These are phyloP conservation scores for Solanum arcanum DNA, from an alignment of 257 asterid species.

Conservation along the genomic window DNA sequence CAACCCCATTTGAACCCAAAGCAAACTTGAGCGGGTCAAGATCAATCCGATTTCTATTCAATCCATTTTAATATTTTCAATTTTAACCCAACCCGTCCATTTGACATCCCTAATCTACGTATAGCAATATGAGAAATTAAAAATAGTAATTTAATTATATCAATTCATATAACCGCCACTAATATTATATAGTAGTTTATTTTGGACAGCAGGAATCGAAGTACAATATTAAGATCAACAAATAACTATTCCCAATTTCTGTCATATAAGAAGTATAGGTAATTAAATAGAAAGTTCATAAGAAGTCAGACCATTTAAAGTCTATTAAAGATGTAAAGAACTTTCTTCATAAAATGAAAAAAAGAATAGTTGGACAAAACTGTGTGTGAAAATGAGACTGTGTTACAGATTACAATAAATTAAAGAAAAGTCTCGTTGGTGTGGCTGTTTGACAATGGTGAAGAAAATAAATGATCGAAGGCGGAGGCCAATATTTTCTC, in stretches of 20 bases:
- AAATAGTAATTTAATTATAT: background rate
- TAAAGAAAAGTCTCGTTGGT: background rate
- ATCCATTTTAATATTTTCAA: too few species aligned
- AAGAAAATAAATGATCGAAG: background rate
- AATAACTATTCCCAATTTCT: background rate
- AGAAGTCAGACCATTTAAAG: background rate
- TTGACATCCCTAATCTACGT: background rate
- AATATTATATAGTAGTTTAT: background rate
- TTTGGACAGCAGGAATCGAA: background rate
- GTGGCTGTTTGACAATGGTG: background rate
- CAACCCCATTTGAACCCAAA: too few species aligned
- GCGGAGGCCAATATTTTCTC: background rate
- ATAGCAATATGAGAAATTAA: background rate
- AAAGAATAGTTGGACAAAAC: background rate
- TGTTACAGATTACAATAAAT: background rate
- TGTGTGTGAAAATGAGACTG: background rate
- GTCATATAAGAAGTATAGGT: background rate
- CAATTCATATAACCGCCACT: background rate
- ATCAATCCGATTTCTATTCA: too few species aligned
- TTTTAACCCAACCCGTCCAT: too few species aligned
- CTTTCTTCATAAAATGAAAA: background rate
- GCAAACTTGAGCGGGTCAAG: too few species aligned
- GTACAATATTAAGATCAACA: background rate
- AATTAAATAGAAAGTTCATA: background rate
- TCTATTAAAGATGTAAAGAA: background rate